phyloP scores from a whole-genome alignment of 2,329 filamentous ascomycete species.

The Aureobasidium leucospermi region DNA sequence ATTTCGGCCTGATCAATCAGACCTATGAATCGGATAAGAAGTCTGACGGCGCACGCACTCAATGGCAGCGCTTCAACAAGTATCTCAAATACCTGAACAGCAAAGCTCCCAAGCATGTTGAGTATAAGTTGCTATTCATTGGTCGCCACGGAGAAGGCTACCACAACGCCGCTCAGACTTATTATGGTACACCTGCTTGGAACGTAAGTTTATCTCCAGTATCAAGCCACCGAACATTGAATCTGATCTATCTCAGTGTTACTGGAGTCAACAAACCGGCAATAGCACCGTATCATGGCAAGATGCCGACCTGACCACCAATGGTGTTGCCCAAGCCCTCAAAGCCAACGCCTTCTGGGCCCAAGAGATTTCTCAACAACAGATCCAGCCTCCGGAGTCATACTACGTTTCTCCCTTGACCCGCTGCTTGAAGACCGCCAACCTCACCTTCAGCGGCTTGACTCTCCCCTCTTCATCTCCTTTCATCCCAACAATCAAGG shows the following conservation, averaged over 20 bases:
- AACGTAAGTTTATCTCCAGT: conserved; percentile 43
- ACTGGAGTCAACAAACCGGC: conserved; percentile 58
- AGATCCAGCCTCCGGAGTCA: conserved; percentile 53
- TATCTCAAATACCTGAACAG: conserved; percentile 53
- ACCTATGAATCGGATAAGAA: conserved; percentile 50
- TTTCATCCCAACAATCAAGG: conserved; percentile 56
- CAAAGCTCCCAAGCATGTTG: conserved; percentile 41
- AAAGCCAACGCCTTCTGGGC: conserved; percentile 55
- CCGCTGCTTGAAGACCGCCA: conserved; percentile 57
- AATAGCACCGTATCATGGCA: conserved; percentile 57
- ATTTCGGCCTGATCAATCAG: conserved; percentile 60
- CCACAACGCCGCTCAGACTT: conserved; percentile 58
- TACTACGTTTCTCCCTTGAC: conserved; percentile 60
- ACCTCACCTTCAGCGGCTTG: conserved; percentile 53
- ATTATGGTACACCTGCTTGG: conserved; percentile 62
- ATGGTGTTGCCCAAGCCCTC: conserved; percentile 50
- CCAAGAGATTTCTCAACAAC: conserved; percentile 43
- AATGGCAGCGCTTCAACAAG: conserved; percentile 58
- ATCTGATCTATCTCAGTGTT: conserved; percentile 32
- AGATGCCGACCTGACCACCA: conserved; percentile 54
- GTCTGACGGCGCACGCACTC: conserved; percentile 43
- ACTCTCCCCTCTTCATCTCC: conserved; percentile 43
- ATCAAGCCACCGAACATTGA: neutral
- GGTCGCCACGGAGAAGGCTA: conserved; percentile 63
- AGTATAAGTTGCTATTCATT: conserved; percentile 62